Percentiles rank a stretch among this genome's conserved stretches.
phyloP scores from a whole-genome alignment of 1,284 basidiomycete genomes.

The Ganoderma resinaceum region DNA sequence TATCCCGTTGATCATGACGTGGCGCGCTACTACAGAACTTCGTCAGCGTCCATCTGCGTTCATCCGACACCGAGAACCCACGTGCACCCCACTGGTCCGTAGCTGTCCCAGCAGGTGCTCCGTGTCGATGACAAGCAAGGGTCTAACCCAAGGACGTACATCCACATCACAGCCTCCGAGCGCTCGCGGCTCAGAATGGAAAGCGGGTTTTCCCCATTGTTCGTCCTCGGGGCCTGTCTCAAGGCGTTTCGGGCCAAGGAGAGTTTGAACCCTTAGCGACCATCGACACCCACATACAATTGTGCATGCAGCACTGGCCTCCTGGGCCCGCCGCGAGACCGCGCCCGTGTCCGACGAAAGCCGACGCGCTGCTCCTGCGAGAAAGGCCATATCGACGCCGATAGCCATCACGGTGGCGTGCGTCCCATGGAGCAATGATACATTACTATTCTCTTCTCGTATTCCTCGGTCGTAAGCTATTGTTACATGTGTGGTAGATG shows the following conservation, averaged over 20 bases:
- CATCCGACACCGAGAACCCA: not conserved
- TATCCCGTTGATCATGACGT: not conserved
- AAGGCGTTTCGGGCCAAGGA: not conserved
- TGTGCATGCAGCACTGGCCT: not conserved
- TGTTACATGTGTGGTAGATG: conserved; percentile 44
- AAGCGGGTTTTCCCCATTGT: not conserved
- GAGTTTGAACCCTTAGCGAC: conserved; percentile 2
- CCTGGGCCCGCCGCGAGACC: not conserved
- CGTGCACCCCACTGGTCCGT: not conserved
- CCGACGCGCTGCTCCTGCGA: not conserved
- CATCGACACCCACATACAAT: conserved; percentile 5
- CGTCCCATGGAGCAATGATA: conserved; percentile 23
- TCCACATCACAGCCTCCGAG: not conserved
- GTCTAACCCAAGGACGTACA: not conserved
- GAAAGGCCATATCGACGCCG: not conserved
- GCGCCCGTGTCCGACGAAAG: not conserved
- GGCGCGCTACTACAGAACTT: not conserved
- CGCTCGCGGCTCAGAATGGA: not conserved
- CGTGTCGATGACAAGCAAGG: not conserved
- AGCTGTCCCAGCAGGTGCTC: not conserved
- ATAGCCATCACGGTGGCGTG: not conserved
- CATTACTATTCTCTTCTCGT: conserved; percentile 33
- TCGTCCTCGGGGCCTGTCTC: not conserved
- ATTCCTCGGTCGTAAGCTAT: conserved; percentile 41
- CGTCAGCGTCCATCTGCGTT: conserved; percentile 1